phyloP scores from a whole-genome alignment of 192 early-diverging fungal species.

The Backusella liffmaniae region DNA sequence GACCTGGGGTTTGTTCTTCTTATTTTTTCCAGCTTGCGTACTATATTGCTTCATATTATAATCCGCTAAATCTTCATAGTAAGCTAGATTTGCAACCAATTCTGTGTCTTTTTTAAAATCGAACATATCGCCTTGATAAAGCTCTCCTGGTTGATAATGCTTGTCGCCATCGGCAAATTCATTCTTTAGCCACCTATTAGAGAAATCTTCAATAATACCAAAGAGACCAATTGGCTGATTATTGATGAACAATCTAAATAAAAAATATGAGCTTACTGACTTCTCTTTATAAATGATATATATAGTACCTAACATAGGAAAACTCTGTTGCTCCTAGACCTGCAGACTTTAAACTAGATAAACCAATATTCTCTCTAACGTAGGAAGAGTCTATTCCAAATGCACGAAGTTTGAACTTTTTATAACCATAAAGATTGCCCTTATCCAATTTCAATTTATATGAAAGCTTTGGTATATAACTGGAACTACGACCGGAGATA shows the following conservation, averaged over 20 bases:
- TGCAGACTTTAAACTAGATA: not conserved
- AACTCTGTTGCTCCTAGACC: not conserved
- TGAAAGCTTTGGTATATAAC: not conserved
- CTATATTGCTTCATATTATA: constrained; percentile 9
- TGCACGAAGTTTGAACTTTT: constrained; percentile 10
- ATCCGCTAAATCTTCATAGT: not conserved
- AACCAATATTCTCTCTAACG: not conserved
- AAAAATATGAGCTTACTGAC: not conserved
- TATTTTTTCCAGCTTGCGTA: constrained; percentile 7
- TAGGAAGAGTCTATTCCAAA: not conserved
- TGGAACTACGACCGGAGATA: constrained; percentile 9
- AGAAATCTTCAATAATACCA: constrained; percentile 42
- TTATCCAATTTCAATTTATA: constrained; percentile 8
- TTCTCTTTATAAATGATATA: not conserved
- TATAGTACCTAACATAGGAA: constrained; percentile 18
- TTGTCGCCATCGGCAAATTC: constrained; percentile 34
- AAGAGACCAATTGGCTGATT: constrained; percentile 36
- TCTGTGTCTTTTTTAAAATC: too few species aligned
- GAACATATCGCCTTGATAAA: not conserved
- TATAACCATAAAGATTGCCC: not conserved
- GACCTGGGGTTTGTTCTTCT: not conserved
- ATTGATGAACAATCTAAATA: constrained; percentile 36
- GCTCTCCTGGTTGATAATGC: constrained; percentile 11
- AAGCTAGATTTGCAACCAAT: not conserved
- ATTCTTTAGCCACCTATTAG: constrained; percentile 36